Percentiles rank a stretch among this genome's conserved stretches.
phyloP scores from a whole-genome alignment of 2,329 filamentous ascomycete genomes.

The Piedraia hortae region DNA sequence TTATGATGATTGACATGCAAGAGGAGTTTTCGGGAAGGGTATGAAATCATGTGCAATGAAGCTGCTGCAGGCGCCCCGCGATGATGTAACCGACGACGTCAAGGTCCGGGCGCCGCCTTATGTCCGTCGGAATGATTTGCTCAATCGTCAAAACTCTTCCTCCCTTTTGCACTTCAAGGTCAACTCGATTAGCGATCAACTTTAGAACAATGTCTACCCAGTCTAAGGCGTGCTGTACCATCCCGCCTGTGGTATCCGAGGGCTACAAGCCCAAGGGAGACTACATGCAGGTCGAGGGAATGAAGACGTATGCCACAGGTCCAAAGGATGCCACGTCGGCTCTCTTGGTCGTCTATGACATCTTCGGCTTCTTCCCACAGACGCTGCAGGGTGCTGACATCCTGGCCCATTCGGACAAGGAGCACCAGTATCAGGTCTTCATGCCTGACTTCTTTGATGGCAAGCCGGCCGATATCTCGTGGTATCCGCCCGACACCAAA shows the following conservation, averaged over 20 bases:
- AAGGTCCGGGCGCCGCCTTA: no score
- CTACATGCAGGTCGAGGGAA: conserved; percentile 29
- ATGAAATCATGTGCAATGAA: no score
- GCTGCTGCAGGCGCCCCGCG: no score
- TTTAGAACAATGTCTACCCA: conserved; percentile 11
- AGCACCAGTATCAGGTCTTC: conserved; percentile 53
- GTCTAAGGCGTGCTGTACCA: conserved; percentile 19
- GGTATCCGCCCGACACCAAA: conserved; percentile 20
- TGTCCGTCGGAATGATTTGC: no score
- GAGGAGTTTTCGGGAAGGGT: no score
- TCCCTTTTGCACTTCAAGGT: no score
- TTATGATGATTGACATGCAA: no score
- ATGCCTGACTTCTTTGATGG: conserved; percentile 69
- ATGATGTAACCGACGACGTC: no score
- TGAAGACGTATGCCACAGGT: conserved; percentile 34
- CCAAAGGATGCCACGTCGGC: conserved; percentile 24
- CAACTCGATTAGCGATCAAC: no score
- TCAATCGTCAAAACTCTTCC: no score
- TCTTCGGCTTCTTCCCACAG: conserved; percentile 36
- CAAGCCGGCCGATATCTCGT: conserved; percentile 33
- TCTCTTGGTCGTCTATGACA: conserved; percentile 27
- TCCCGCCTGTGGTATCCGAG: conserved; percentile 21
- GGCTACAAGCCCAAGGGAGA: conserved; percentile 30
- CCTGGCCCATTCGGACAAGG: conserved; percentile 30
- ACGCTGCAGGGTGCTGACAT: conserved; percentile 37